Conservation (phyloP, 75 land plant genomes). For the Sequoiadendron giganteum region DNA sequence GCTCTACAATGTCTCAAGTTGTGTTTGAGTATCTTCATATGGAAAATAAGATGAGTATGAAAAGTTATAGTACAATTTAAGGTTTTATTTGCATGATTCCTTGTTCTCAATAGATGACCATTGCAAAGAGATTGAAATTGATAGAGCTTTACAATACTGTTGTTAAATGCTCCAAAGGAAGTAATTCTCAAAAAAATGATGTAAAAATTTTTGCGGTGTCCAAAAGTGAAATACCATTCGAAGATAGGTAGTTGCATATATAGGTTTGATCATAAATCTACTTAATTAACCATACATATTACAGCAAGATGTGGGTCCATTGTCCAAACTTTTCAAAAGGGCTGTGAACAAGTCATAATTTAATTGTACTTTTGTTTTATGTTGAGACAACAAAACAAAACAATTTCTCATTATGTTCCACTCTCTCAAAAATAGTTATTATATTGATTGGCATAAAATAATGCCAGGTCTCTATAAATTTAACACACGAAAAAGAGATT, state of each 20-base stretch:
- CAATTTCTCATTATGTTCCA: neutral
- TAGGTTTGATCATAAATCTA: neutral
- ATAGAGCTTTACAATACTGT: neutral
- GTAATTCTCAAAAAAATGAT: neutral
- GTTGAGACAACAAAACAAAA: neutral
- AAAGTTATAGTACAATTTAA: neutral
- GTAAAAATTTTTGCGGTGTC: neutral
- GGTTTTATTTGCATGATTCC: neutral
- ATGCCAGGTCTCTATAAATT: neutral
- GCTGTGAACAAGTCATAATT: neutral
- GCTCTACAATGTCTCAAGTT: neutral
- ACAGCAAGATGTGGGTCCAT: neutral
- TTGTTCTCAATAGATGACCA: neutral
- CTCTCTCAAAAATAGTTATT: neutral
- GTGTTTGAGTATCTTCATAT: neutral
- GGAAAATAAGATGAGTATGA: neutral
- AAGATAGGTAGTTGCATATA: neutral
- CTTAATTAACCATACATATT: no score
- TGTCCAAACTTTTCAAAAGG: neutral
- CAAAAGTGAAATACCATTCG: neutral
- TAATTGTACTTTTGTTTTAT: no score
- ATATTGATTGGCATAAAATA: neutral
- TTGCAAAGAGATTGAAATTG: neutral
- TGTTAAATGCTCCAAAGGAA: no score
- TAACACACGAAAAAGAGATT: neutral